Percentiles rank a stretch among this genome's conserved stretches.
phyloP scores from a whole-genome alignment of 768 basidiomycete genomes.

The Lentinula raphanica region DNA sequence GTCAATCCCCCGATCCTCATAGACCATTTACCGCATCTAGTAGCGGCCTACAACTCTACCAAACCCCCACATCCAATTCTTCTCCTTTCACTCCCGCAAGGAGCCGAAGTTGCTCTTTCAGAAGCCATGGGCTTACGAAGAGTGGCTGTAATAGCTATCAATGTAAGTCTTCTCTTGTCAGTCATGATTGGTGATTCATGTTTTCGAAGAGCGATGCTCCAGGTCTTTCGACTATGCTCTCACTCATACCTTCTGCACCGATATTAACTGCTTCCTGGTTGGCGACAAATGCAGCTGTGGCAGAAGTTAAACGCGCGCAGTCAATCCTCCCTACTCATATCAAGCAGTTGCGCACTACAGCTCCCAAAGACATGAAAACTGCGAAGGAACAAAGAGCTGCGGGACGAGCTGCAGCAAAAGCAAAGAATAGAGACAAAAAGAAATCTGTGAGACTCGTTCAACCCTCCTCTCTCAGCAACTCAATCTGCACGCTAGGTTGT shows the following conservation, averaged over 20 bases:
- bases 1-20: constrained; percentile 68
- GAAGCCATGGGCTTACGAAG: constrained; percentile 60
- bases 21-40: constrained; percentile 70
- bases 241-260: constrained; percentile 46
- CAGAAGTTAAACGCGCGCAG: constrained; percentile 12
- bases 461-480: too few relatives aligned
- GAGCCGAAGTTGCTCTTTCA: constrained; percentile 59
- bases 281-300: constrained; percentile 20
- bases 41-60: constrained; percentile 69
- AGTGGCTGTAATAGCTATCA: constrained; percentile 60
- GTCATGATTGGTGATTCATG: constrained; percentile 14
- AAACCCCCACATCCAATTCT: constrained; percentile 34
- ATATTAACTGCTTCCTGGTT: constrained; percentile 64
- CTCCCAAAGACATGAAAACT: constrained; percentile 73
- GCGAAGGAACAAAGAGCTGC: constrained; percentile 54
- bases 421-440: constrained; percentile 17
- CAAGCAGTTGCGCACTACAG: constrained; percentile 74
- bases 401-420: constrained; percentile 46
- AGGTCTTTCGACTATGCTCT: constrained; percentile 25
- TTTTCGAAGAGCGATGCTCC: constrained; percentile 35
- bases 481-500: too few relatives aligned
- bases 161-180: constrained; percentile 39
- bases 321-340: constrained; percentile 67
- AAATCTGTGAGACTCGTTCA: background rate
- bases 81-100: constrained; percentile 61